Evolutionary conservation across 495 filamentous ascomycete genomes (phyloP).

Genomic region (Trichoderma erinaceum): DNA sequence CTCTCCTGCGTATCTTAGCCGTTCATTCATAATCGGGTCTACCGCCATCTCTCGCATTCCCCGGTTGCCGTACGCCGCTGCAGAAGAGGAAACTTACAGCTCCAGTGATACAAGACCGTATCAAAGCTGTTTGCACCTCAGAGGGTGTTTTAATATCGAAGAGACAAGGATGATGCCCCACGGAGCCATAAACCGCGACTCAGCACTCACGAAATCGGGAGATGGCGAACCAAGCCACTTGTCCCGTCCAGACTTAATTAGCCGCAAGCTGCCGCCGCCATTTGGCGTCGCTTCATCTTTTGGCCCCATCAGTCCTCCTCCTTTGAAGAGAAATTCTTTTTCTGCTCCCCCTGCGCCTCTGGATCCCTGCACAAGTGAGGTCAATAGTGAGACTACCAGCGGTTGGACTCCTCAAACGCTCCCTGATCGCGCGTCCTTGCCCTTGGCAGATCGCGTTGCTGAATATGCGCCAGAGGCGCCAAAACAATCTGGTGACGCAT

Average conservation of each 20-base stretch:
- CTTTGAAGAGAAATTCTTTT: neutral
- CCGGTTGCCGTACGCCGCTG: neutral
- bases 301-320: slow-evolving; percentile 11
- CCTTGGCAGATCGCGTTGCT: neutral
- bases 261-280: slow-evolving; percentile 4
- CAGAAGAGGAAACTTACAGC: neutral
- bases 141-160: neutral
- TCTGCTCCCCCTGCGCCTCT: neutral
- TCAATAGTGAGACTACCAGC: neutral
- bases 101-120: neutral
- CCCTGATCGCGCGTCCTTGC: neutral
- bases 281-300: neutral
- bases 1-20: neutral
- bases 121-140: neutral
- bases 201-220: neutral
- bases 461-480: neutral
- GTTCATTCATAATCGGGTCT: neutral
- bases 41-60: neutral
- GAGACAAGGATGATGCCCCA: slow-evolving; percentile 9
- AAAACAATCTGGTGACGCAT: neutral
- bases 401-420: neutral
- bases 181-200: slow-evolving; percentile 3
- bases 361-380: neutral
- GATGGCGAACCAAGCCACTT: slow-evolving; percentile 10
- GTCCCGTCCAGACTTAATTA: slow-evolving; percentile 1